Base-by-base conservation (phyloP, 257 asterid genomes). In the Handroanthus guayacan region DNA sequence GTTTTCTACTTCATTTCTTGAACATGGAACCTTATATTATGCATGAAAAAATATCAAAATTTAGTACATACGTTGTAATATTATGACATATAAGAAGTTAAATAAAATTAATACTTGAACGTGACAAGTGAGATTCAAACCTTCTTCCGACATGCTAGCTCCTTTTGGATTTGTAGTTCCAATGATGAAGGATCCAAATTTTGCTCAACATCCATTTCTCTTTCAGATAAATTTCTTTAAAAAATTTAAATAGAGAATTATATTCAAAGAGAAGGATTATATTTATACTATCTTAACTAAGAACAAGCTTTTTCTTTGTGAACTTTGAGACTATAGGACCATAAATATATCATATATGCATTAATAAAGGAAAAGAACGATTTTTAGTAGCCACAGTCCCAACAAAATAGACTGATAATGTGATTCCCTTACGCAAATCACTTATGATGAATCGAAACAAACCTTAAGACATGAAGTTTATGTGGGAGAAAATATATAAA, bases 151-250 rank as follows among this genome's bases (percentile, higher is more conserved):
- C 50, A 69, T 7, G 77, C 81, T 51, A 82, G 54, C 60, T 80
- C 85, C 56, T 74, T 78, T 62, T 64, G 62, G 57, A 67, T 56
- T 7, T 75, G 84, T 47, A 67, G 80, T 74, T 74, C 82, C 37
- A 80, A 52, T 52, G 56, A 75, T 37, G 58, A 52, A 14, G 45
- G 36, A 25, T 65, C 75, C 16, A 62, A 17, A 66, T 41, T 62
- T 77, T 75, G 79, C 25, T 72, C 76, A 71, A 56, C 80, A 61
- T 48, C 82, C 92, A 89, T 87, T 66, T 70, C 69, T 36, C 75
- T 51, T 62, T 60, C 75, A 0, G 8, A 31, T 18, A 10, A 66
- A 31, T 43, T 58, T 63, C 75, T 67, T 45, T 16, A 25, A 72
- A 57, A 55, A 43, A 7, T 2, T 3, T 16, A 64, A 38, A 72